Evolutionary conservation across 352 stramenopile species (phyloP).

Genomic region (Elongisporangium undulatum): DNA sequence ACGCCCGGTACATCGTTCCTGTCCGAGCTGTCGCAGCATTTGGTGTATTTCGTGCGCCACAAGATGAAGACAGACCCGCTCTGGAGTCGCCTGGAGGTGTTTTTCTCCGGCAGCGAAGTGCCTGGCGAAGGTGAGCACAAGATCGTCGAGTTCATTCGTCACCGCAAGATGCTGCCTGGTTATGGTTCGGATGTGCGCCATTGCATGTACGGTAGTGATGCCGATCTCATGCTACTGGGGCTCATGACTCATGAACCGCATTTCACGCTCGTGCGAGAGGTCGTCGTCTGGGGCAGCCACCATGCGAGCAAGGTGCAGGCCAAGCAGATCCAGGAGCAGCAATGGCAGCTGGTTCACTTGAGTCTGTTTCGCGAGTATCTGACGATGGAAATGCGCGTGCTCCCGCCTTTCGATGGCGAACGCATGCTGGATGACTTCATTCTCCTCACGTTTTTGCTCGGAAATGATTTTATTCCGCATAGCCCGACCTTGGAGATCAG

Average conservation of each 20-base stretch:
- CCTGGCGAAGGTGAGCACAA: conserved; percentile 99
- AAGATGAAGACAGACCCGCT: conserved; percentile 96
- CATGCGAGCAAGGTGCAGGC: conserved; percentile 42
- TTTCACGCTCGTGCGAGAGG: conserved; percentile 98
- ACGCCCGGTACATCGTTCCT: conserved; percentile 99
- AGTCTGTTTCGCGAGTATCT: conserved; percentile 98
- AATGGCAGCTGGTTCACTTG: conserved; percentile 97
- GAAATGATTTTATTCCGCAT: conserved; percentile 99
- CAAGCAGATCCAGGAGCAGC: conserved; percentile 93
- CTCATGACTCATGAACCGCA: conserved; percentile 98
- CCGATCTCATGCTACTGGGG: conserved; percentile 98
- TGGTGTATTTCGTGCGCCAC: conserved; percentile 92
- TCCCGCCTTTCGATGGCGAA: conserved; percentile 73
- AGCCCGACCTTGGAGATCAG: conserved; percentile 98
- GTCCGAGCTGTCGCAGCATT: conserved; percentile 88
- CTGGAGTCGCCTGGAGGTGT: conserved; percentile 95
- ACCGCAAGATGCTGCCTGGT: conserved; percentile 84
- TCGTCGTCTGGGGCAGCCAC: conserved; percentile 92
- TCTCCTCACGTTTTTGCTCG: conserved; percentile 99
- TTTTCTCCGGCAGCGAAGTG: conserved; percentile 97
- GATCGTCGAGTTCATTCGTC: conserved; percentile 98
- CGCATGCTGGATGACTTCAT: conserved; percentile 99
- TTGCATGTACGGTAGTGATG: conserved; percentile 99
- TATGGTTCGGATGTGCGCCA: conserved; percentile 96
- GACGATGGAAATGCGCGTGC: conserved; percentile 93